These are phyloP conservation scores for Cyberlindnera samutprakarnensis DNA, from an alignment of 805 yeast species.

Conservation along the genomic window DNA sequence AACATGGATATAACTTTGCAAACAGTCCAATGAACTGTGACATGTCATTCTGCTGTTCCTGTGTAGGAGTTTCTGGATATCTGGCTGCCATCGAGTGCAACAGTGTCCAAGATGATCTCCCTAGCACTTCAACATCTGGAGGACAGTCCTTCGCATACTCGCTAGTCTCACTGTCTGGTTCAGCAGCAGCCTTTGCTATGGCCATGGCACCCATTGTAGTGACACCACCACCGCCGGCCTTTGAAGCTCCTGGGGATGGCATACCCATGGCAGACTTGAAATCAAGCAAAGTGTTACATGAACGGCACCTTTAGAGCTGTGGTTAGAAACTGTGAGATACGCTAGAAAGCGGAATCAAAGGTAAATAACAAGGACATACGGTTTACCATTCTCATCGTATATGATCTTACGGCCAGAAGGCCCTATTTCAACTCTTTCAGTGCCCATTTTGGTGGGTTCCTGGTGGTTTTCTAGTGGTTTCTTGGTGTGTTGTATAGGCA, in stretches of 20 bases:
- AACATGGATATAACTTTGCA: constrained; percentile 83
- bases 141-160: constrained; percentile 53
- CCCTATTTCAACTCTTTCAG: constrained; percentile 38
- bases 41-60: constrained; percentile 63
- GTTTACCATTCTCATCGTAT: constrained; percentile 86
- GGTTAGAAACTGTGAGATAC: background rate
- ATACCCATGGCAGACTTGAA: constrained; percentile 54
- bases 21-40: constrained; percentile 60
- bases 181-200: constrained; percentile 12
- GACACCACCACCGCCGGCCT: constrained; percentile 5
- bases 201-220: constrained; percentile 4
- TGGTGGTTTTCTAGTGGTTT: no score
- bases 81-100: constrained; percentile 85
- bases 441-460: background rate
- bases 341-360: background rate
- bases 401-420: constrained; percentile 60
- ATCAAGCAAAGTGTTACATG: constrained; percentile 78
- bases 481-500: no score
- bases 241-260: background rate
- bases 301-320: constrained; percentile 46
- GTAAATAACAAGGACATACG: constrained; percentile 44
- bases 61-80: constrained; percentile 66
- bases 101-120: constrained; percentile 87
- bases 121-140: constrained; percentile 76
- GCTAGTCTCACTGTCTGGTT: constrained; percentile 13